Base-by-base conservation (phyloP, 768 basidiomycete genomes). In the button mushroom (Agaricus bisporus) region DNA sequence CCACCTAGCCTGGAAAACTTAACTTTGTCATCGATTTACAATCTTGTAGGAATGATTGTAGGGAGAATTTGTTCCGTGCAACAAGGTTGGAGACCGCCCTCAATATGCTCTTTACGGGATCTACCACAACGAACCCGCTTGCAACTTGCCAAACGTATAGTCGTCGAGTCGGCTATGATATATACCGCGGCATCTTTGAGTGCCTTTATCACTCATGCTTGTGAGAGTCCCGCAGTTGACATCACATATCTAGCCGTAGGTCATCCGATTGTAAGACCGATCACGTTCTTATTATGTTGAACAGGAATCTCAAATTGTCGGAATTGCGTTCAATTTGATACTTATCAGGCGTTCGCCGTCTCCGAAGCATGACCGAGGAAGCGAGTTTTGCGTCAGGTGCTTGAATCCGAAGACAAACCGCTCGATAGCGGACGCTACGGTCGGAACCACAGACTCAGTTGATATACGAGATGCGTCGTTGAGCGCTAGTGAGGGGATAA, bases 261-360 rank as follows among this genome's bases (percentile, higher is more conserved):
- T 55, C 2, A 7, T n/a, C 8, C 43, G 5, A 18, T 5, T 44
- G 22, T 12, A 6, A 3, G 10, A 11, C 18, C 7, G 18, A 20
- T 12, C 20, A 12, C 6, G 25, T 8, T 18, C 42, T 41, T 44
- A 26, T 22, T 22, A 9, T 18, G 5, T 11, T 15, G 15, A 20
- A 9, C 18, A 64, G 61, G 56, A 60, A 25, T 45, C 58, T 36
- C 45, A 57, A 15, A 47, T 60, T 8, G 56, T 51, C 2, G 61
- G 61, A 18, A 60, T 60, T 11, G 59, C 60, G 1, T 63, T 63
- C 51, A 61, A 64, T 36, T 55, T 64, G 4, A 63, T 64, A 37
- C 47, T 61, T 18, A 39, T 41, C 10, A 52, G 51, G 26, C 46
- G 22, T 22, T 22, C 36, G n/a, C n/a, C n/a, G 8, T 25, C 28